phyloP scores from a whole-genome alignment of 192 early-diverging fungal genomes.

The Geosiphon pyriformis region DNA sequence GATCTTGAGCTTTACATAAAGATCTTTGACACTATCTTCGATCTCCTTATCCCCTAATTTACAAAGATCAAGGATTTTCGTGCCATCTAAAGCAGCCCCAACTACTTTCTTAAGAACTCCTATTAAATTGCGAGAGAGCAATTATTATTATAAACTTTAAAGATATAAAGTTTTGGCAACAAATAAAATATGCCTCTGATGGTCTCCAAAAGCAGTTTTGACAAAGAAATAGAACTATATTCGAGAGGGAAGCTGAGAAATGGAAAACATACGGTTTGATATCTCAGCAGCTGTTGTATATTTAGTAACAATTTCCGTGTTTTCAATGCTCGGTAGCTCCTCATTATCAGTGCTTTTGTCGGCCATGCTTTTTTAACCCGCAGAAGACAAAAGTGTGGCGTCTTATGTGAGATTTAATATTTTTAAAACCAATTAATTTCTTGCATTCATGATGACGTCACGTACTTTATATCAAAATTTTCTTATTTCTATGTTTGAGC shows the following conservation, averaged over 20 bases:
- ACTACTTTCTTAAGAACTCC: conserved; percentile 68
- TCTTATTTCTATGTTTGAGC: no score
- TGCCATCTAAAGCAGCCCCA: conserved; percentile 66
- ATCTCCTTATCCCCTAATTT: conserved; percentile 81
- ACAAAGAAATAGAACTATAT: not conserved
- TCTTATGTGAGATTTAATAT: no score
- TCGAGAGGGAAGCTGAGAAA: not conserved
- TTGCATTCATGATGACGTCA: no score
- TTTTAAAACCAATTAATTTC: no score
- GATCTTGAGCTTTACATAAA: conserved; percentile 76
- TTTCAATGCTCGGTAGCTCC: conserved; percentile 54
- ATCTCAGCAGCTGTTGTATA: conserved; percentile 91
- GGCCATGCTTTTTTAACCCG: conserved; percentile 15
- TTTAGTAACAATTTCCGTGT: conserved; percentile 77
- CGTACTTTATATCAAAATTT: no score
- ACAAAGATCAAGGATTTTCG: conserved; percentile 84
- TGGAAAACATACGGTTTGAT: conserved; percentile 62
- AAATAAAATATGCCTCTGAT: not conserved
- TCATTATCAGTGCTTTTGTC: conserved; percentile 14
- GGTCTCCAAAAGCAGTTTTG: not conserved
- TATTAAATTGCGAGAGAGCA: conserved; percentile 39
- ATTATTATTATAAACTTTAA: conserved; percentile 19
- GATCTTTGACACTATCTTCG: conserved; percentile 67
- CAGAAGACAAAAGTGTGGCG: no score
- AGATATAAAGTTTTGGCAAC: not conserved